phyloP scores from a whole-genome alignment of 371 early-diverging fungal species.

The Smittium culicis region DNA sequence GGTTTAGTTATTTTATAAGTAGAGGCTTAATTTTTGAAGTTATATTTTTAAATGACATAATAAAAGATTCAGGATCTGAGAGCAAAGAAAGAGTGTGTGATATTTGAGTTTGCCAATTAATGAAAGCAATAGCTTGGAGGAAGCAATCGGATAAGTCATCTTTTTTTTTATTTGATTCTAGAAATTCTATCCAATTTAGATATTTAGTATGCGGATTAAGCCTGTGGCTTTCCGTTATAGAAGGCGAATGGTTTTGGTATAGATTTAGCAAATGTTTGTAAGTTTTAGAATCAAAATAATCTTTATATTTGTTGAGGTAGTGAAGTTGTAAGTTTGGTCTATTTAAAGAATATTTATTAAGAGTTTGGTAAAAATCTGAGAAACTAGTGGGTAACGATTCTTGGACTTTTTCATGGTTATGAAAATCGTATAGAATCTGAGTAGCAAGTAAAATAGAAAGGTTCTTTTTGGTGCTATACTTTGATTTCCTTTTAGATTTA shows the following conservation, averaged over 20 bases:
- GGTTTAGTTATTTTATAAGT: too few species aligned
- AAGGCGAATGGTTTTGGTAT: too few species aligned
- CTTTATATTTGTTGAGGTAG: background rate
- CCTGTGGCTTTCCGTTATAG: too few species aligned
- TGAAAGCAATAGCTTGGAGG: constrained; percentile 52
- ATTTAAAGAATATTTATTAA: background rate
- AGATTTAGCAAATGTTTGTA: background rate
- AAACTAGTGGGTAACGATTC: background rate
- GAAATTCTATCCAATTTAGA: constrained; percentile 2
- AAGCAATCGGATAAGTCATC: constrained; percentile 63
- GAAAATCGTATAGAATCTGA: background rate
- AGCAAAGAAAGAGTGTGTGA: constrained; percentile 10
- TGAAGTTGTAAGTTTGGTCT: background rate
- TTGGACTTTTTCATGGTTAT: background rate
- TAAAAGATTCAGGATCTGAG: background rate
- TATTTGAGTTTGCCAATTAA: constrained; percentile 37
- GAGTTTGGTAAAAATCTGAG: background rate
- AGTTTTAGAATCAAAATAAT: background rate
- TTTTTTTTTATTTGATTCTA: constrained; percentile 38
- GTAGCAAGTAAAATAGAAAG: background rate
- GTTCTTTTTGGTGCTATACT: background rate
- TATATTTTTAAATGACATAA: too few species aligned
- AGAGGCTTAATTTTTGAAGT: too few species aligned
- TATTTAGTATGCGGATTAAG: background rate
- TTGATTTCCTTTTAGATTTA: background rate